Percentiles rank a stretch among this genome's conserved stretches.
Conservation (phyloP, 495 filamentous ascomycete species). For the Immersiella caudata region DNA sequence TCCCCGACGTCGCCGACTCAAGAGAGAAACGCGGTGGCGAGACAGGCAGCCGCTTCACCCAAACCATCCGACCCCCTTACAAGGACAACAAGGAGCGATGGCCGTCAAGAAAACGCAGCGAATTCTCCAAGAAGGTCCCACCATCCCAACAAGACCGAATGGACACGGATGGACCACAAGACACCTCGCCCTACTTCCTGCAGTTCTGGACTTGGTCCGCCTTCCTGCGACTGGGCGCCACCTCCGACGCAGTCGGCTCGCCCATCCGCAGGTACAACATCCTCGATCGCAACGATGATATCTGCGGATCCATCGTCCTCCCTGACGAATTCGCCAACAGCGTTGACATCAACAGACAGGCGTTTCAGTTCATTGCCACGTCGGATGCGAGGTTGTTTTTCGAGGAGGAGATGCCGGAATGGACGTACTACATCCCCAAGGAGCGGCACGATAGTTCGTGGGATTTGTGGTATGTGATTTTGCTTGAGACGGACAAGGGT, state of each 20-base stretch:
- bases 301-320: conserved; percentile 16
- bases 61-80: neutral
- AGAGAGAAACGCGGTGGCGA: neutral
- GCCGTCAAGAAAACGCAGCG: neutral
- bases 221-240: neutral
- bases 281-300: conserved; percentile 8
- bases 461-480: conserved; percentile 25
- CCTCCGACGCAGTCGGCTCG: neutral
- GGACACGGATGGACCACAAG: neutral
- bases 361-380: conserved; percentile 36
- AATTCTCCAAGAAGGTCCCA: conserved; percentile 4
- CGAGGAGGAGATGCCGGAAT: conserved; percentile 31
- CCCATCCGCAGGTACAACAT: neutral
- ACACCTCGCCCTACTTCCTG: neutral
- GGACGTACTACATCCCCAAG: conserved; percentile 40
- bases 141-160: neutral
- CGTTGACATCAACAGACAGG: neutral
- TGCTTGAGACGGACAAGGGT: conserved; percentile 21
- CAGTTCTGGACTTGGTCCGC: conserved; percentile 19
- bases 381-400: conserved; percentile 41
- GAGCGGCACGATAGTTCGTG: conserved; percentile 21
- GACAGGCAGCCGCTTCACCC: neutral
- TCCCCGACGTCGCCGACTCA: neutral
- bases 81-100: neutral
- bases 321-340: conserved; percentile 1